Base-by-base conservation (phyloP, 139 green algal genomes). In the Chlorella sorokiniana region DNA sequence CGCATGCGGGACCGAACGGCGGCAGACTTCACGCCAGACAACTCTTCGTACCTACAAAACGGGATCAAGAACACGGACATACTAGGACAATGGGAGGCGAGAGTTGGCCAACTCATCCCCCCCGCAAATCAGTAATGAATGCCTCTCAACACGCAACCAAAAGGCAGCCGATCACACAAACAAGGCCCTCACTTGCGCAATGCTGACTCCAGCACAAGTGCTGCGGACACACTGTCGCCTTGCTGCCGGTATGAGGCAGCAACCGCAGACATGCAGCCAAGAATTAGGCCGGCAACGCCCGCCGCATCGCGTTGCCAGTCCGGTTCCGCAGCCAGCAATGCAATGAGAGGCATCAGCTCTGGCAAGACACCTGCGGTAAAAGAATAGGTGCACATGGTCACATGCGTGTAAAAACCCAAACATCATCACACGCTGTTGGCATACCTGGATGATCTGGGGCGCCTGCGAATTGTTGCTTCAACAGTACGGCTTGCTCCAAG, bases 391-490 rank as follows among this genome's bases (percentile, higher is more conserved):
- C 31, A 33, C n/a, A 68, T 79, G 33, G 29, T 45, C 27, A 8
- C 65, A 72, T 25, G 16, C 20, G 16, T 45, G 27, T 37, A 44
- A 72, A 44, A 20, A 45, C 10, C 27, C 8, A 41, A 44, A 72
- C 9, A 45, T 25, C 33, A 1, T 29, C 16, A 44, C 7, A 18
- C 25, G 0, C 40, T 75, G 68, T 18, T n/a, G 59, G 38, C 35
- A 44, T 72, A 88, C 86, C 63, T 61, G 86, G 88, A 70, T 91
- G 88, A 31, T 88, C 64, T 1, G 64, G 23, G 7, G 67, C 51
- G 18, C 79, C 83, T 4, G 81, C 79, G 73, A 81, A 88, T 51
- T 88, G 69, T 62, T 90, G 86, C 78, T 92, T 92, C 9, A 92
- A 76, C 35, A 51, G 40, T 38, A 91, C 83, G 11, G 89, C 88